A percentile compares a stretch with the other conserved stretches of the same genome.
phyloP scores from a whole-genome alignment of 306 rosid species.

The Vigna radiata region DNA sequence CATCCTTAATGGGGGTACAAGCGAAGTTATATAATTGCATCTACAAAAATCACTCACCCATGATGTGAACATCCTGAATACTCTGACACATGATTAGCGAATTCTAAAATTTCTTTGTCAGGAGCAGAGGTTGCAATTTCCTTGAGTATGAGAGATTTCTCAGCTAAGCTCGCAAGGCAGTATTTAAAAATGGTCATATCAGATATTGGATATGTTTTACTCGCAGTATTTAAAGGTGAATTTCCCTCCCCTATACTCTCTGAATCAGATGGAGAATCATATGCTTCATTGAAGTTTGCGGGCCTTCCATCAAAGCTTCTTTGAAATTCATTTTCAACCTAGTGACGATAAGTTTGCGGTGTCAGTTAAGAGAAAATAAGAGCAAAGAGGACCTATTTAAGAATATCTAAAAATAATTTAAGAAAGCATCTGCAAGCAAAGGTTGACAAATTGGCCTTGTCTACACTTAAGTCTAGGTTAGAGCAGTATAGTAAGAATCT shows the following conservation, averaged over 20 bases:
- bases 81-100: constrained; percentile 74
- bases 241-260: constrained; percentile 68
- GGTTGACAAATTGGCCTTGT: neutral
- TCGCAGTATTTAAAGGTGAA: constrained; percentile 56
- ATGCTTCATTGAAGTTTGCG: constrained; percentile 59
- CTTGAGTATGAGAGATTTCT: constrained; percentile 87
- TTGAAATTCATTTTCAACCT: constrained; percentile 68
- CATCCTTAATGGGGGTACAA: constrained; percentile 33
- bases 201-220: constrained; percentile 66
- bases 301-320: constrained; percentile 52
- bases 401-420: constrained; percentile 28
- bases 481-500: neutral
- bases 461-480: neutral
- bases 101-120: constrained; percentile 65
- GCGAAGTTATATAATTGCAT: constrained; percentile 12
- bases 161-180: constrained; percentile 77
- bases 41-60: constrained; percentile 62
- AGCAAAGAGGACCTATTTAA: neutral
- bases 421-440: neutral
- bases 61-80: constrained; percentile 94
- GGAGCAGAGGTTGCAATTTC: constrained; percentile 73
- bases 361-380: constrained; percentile 35
- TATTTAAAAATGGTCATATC: constrained; percentile 84
- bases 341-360: constrained; percentile 38
- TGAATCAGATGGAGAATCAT: constrained; percentile 68